Conservation (phyloP, 352 stramenopile genomes). For the Blastocystis sp. region DNA sequence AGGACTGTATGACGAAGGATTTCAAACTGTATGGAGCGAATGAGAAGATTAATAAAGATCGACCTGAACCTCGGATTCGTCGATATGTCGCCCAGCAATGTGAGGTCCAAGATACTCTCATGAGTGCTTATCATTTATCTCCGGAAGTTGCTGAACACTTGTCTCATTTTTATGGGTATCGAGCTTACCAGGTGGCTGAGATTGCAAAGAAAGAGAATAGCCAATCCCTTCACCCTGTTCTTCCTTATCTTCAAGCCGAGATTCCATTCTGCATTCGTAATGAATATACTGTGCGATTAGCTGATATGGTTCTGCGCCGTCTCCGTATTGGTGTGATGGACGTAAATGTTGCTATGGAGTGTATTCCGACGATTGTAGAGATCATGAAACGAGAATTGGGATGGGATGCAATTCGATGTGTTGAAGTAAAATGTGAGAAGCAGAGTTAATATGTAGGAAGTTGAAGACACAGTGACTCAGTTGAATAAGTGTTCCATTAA, state of each 20-base stretch:
- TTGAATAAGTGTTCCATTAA: constrained; percentile 59
- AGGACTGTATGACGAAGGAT: constrained; percentile 75
- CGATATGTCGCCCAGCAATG: constrained; percentile 44
- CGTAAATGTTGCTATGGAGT: constrained; percentile 4
- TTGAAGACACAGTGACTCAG: constrained; percentile 39
- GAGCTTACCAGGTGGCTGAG: constrained; percentile 88
- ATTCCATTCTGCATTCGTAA: constrained; percentile 72
- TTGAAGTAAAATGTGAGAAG: background rate
- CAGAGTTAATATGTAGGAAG: constrained; percentile 17
- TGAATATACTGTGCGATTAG: constrained; percentile 19
- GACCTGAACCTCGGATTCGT: background rate
- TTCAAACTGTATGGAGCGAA: constrained; percentile 89
- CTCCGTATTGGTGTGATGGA: constrained; percentile 53
- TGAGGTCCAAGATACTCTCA: constrained; percentile 71
- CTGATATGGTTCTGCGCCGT: constrained; percentile 22
- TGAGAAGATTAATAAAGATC: constrained; percentile 66
- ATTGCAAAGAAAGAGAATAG: constrained; percentile 81
- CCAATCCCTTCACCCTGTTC: constrained; percentile 84
- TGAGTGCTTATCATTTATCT: constrained; percentile 87
- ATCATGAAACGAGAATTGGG: background rate
- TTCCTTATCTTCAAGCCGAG: constrained; percentile 89
- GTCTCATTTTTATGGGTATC: constrained; percentile 90
- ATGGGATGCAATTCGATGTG: background rate
- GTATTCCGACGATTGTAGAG: background rate
- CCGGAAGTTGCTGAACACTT: constrained; percentile 89